These are phyloP conservation scores for Pilaira anomala DNA, from an alignment of 192 early-diverging fungal species.

Conservation along the genomic window DNA sequence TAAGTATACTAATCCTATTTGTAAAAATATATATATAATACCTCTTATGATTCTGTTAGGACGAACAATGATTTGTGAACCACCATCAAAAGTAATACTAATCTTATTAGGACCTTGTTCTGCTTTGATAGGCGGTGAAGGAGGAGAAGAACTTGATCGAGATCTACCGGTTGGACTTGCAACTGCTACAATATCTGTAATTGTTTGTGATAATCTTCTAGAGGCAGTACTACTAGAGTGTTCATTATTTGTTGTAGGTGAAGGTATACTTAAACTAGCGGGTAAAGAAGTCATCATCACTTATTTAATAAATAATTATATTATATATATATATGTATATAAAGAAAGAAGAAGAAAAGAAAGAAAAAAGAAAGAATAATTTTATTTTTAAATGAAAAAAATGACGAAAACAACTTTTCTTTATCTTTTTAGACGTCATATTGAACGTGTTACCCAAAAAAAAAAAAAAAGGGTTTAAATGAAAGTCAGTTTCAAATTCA, in stretches of 20 bases:
- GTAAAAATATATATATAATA: neutral
- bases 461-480: too few relatives aligned
- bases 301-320: too few relatives aligned
- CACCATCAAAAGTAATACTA: conserved; percentile 35
- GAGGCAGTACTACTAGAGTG: neutral
- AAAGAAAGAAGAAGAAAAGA: too few relatives aligned
- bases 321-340: too few relatives aligned
- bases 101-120: conserved; percentile 2
- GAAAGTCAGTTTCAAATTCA: too few relatives aligned
- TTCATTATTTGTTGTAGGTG: neutral
- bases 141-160: neutral
- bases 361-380: too few relatives aligned
- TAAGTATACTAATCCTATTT: neutral
- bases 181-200: conserved; percentile 13
- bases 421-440: too few relatives aligned
- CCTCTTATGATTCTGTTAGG: conserved; percentile 39
- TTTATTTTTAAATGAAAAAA: too few relatives aligned
- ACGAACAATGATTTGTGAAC: conserved; percentile 39
- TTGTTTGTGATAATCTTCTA: conserved; percentile 9
- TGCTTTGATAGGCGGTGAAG: neutral
- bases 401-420: too few relatives aligned
- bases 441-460: too few relatives aligned
- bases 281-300: neutral
- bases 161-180: neutral
- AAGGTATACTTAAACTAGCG: neutral